Evolutionary conservation across 2,329 filamentous ascomycete genomes (phyloP), one percentile per base, ranked within the genome.

Genomic region (Elsinoe perseae): DNA sequence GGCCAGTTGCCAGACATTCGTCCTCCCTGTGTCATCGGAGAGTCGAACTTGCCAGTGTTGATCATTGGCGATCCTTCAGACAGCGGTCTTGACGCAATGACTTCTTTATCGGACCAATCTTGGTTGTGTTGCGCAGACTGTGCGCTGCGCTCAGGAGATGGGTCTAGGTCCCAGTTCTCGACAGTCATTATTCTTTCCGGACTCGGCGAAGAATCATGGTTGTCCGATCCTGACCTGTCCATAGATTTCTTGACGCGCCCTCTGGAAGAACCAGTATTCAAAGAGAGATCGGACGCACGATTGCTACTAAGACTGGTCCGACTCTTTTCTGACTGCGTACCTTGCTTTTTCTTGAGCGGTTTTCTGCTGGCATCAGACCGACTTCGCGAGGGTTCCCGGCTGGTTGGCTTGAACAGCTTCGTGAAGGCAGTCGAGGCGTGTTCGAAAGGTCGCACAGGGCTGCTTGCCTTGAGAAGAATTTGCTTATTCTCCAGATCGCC

Each of bases 381-480:
- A 30, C 25, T 46, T 16, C 53, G 53, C 6, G 53, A 56, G 18
- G 38, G 53, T 48, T 56, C 53, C n/a, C 53, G 53, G 27, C 53
- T 56, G 4, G 20, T 16, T 10, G 40, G 16, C 28, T 65, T 65
- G 61, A 71, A 71, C 7, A 71, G 63, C 56, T 65, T 64, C 6
- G 67, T 69, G 61, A 70, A 70, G 50, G 68, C 69, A 50, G 66
- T 68, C 55, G 65, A 70, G 62, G 69, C 69, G 57, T 69, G 68
- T 54, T 71, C 69, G 58, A 71, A 71, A 16, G 69, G 61, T 50
- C 69, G 63, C 12, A 71, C 69, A 27, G 68, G 66, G 59, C 63
- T 64, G 56, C 67, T 68, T 46, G 61, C 58, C 36, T 64, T 63
- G 44, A 67, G 66, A 43, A 69, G 59, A 14, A 63, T 64, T 36